Conservation (phyloP, 2,329 filamentous ascomycete species). For the Didymosphaeria variabile region DNA sequence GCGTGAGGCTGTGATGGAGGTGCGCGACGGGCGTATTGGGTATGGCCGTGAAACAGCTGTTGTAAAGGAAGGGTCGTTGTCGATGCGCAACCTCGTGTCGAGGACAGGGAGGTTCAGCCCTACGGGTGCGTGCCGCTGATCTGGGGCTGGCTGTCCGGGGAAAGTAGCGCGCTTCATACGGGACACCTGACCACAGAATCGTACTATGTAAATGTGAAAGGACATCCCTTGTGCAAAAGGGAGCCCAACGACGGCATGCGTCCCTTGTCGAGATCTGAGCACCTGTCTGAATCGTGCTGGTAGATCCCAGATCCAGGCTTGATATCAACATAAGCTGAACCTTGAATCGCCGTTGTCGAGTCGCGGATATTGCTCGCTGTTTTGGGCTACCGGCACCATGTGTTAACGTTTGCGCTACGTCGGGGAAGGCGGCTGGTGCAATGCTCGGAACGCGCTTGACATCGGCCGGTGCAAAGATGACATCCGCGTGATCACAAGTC, state of each 20-base stretch:
- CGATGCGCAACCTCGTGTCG: constrained; percentile 6
- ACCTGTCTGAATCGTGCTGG: neutral
- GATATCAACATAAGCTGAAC: neutral
- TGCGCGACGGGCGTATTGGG: neutral
- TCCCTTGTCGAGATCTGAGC: neutral
- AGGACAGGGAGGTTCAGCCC: neutral
- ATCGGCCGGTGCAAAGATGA: constrained; percentile 3
- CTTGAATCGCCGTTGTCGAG: constrained; percentile 7
- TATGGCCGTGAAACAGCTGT: neutral
- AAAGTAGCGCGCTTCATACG: constrained; percentile 1
- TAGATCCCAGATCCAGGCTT: neutral
- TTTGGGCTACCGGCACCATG: neutral
- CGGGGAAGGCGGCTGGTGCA: constrained; percentile 9
- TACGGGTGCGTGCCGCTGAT: constrained; percentile 13
- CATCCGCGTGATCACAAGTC: constrained; percentile 5
- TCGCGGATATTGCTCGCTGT: constrained; percentile 2
- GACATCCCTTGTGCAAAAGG: neutral
- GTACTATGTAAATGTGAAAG: too few species aligned
- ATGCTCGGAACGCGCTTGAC: neutral
- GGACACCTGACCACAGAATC: neutral
- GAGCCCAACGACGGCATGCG: neutral
- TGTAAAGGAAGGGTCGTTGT: neutral
- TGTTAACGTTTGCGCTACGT: constrained; percentile 1
- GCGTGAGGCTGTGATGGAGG: neutral
- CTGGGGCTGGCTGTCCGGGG: constrained; percentile 12